Conservation (phyloP, 805 yeast genomes). For the Lipomyces sp. region DNA sequence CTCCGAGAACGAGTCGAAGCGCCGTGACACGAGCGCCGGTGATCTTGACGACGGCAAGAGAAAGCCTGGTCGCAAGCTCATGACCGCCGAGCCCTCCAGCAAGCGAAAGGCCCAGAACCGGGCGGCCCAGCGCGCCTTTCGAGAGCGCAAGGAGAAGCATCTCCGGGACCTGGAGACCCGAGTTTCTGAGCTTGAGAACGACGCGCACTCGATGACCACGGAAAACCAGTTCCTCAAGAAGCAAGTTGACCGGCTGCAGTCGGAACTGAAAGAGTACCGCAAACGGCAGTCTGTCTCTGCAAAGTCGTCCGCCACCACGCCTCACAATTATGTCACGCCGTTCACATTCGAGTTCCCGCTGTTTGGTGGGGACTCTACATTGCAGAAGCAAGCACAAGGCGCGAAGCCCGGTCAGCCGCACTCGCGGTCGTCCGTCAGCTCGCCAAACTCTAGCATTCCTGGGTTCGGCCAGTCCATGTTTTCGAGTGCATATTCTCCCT, state of each 20-base stretch:
- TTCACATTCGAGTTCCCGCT: conserved; percentile 59
- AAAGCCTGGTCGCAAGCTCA: conserved; percentile 80
- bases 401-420: not conserved
- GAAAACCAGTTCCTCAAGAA: conserved; percentile 71
- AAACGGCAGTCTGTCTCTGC: conserved; percentile 33
- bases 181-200: conserved; percentile 68
- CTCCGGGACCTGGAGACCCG: conserved; percentile 81
- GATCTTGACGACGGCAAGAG: conserved; percentile 32
- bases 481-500: conserved; percentile 7
- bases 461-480: conserved; percentile 1
- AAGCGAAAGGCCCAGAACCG: conserved; percentile 95
- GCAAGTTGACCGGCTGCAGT: conserved; percentile 71
- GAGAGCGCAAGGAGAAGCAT: conserved; percentile 88
- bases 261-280: conserved; percentile 63
- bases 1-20: conserved; percentile 26
- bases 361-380: conserved; percentile 34
- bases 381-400: not conserved
- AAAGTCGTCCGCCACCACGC: conserved; percentile 13
- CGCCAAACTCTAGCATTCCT: conserved; percentile 3
- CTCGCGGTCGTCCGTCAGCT: conserved; percentile 7
- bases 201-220: conserved; percentile 60
- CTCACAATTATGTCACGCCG: conserved; percentile 22
- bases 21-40: conserved; percentile 17
- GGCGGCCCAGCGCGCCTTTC: conserved; percentile 96
- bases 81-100: conserved; percentile 72